Evolutionary conservation across 1,139 yeast species (phyloP).

Genomic region (Zygotorulaspora mrakii): DNA sequence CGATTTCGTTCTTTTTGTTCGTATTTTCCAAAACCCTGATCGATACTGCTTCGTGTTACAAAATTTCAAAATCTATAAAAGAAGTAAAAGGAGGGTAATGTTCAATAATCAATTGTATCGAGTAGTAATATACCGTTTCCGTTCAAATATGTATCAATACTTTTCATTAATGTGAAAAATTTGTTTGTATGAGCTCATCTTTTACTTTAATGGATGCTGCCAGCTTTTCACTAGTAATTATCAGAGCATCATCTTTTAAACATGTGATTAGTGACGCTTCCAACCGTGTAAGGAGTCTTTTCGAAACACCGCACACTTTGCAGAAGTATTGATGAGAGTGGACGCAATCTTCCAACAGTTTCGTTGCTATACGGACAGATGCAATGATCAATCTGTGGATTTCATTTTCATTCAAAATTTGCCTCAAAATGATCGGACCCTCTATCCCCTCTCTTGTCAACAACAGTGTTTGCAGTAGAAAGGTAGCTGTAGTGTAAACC

Average conservation of each 20-base stretch:
- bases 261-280: slow-evolving; percentile 46
- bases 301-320: slow-evolving; percentile 50
- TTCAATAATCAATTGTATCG: no score
- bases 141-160: no score
- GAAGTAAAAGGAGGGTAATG: not conserved
- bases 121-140: no score
- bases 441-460: slow-evolving; percentile 38
- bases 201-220: slow-evolving; percentile 18
- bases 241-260: slow-evolving; percentile 23
- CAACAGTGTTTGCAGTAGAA: slow-evolving; percentile 37
- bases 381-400: slow-evolving; percentile 50
- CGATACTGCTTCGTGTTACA: slow-evolving; percentile 1
- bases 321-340: slow-evolving; percentile 51
- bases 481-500: slow-evolving; percentile 30
- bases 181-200: slow-evolving; percentile 15
- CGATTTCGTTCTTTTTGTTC: not conserved
- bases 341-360: slow-evolving; percentile 49
- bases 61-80: slow-evolving; percentile 1
- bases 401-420: slow-evolving; percentile 35
- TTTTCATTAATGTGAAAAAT: not conserved
- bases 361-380: slow-evolving; percentile 48
- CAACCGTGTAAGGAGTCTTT: slow-evolving; percentile 43
- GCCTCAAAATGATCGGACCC: slow-evolving; percentile 38
- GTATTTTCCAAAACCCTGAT: not conserved
- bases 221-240: slow-evolving; percentile 25